Evolutionary conservation across 2,329 filamentous ascomycete genomes (phyloP).

Genomic region (Elsinoe fawcettii): DNA sequence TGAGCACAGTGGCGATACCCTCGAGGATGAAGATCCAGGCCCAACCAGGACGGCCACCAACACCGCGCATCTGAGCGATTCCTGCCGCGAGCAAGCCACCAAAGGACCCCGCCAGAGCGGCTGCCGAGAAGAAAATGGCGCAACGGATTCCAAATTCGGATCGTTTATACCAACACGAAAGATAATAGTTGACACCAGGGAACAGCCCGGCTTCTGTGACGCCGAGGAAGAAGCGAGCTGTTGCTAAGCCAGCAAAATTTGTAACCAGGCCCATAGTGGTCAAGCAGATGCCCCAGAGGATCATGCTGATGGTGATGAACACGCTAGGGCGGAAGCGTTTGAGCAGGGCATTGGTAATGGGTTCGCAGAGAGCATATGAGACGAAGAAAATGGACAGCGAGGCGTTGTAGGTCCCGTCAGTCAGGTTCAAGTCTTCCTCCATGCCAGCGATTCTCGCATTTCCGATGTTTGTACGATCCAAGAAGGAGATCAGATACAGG

Average conservation of each 20-base stretch:
- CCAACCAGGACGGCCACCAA: slow-evolving; percentile 40
- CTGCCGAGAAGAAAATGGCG: slow-evolving; percentile 77
- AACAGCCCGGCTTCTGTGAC: slow-evolving; percentile 38
- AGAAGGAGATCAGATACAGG: slow-evolving; percentile 66
- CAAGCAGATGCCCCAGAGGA: slow-evolving; percentile 62
- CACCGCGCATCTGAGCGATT: slow-evolving; percentile 61
- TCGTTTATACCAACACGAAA: slow-evolving; percentile 77
- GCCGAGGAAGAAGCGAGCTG: slow-evolving; percentile 27
- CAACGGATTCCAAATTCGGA: slow-evolving; percentile 72
- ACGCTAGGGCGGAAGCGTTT: slow-evolving; percentile 68
- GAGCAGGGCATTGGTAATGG: slow-evolving; percentile 69
- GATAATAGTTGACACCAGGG: slow-evolving; percentile 70
- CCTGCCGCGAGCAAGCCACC: slow-evolving; percentile 65
- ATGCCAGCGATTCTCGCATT: slow-evolving; percentile 58
- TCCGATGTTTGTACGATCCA: slow-evolving; percentile 67
- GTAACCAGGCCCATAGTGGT: slow-evolving; percentile 35
- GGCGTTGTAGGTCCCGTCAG: slow-evolving; percentile 60
- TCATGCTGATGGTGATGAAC: slow-evolving; percentile 78
- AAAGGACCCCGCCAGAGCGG: slow-evolving; percentile 70
- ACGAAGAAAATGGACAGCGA: slow-evolving; percentile 79
- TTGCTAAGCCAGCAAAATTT: slow-evolving; percentile 25
- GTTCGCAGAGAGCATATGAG: slow-evolving; percentile 73
- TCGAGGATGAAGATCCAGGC: slow-evolving; percentile 44
- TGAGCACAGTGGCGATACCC: slow-evolving; percentile 60
- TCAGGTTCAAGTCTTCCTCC: slow-evolving; percentile 54